A percentile compares a stretch with the other conserved stretches of the same genome.
These are phyloP conservation scores for Willaertia magna DNA, from an alignment of 208 protist species.

Conservation along the genomic window DNA sequence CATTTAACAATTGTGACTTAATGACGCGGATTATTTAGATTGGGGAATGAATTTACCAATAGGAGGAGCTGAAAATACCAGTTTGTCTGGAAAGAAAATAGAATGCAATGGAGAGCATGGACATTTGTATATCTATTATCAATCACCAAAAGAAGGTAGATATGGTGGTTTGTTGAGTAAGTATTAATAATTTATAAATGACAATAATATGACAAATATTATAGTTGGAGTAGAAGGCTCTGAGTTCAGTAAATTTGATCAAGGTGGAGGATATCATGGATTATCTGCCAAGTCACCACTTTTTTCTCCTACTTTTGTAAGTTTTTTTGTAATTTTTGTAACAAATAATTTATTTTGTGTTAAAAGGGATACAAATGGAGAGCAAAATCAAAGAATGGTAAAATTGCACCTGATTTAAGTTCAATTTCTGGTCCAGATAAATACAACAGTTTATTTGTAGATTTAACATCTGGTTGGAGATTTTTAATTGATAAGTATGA, in stretches of 20 bases:
- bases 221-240: background rate
- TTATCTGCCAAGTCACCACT: background rate
- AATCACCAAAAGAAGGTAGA: background rate
- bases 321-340: too few species aligned
- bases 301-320: background rate
- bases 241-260: slow-evolving; percentile 1
- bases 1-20: background rate
- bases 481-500: background rate
- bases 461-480: background rate
- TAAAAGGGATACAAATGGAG: slow-evolving; percentile 10
- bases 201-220: background rate
- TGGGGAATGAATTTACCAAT: slow-evolving; percentile 6
- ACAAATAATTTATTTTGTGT: too few species aligned
- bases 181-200: background rate
- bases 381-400: background rate
- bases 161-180: background rate
- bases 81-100: background rate
- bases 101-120: background rate
- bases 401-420: too few species aligned
- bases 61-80: background rate
- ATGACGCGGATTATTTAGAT: background rate
- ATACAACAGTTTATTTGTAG: background rate
- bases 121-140: background rate
- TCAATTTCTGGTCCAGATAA: background rate
- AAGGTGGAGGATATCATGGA: background rate